Conservation (phyloP, 495 filamentous ascomycete genomes). For the Neurospora discreta region DNA sequence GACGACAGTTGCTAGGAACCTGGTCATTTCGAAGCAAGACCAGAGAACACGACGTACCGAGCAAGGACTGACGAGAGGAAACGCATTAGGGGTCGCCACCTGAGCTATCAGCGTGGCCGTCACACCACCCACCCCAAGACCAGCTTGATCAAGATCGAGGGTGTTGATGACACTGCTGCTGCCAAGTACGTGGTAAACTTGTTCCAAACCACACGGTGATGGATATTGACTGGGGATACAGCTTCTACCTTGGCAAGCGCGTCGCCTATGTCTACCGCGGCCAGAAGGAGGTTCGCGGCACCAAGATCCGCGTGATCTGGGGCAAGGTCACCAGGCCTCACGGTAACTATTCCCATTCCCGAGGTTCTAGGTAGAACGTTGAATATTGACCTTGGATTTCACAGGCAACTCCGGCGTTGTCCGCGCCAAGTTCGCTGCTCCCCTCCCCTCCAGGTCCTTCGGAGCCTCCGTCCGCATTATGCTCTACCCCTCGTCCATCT, state of each 20-base stretch:
- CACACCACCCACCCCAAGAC: constrained; percentile 76
- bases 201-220: not conserved
- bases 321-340: constrained; percentile 94
- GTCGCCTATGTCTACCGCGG: constrained; percentile 95
- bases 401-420: constrained; percentile 93
- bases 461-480: constrained; percentile 95
- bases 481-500: constrained; percentile 87
- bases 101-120: constrained; percentile 88
- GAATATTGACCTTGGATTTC: constrained; percentile 8
- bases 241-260: constrained; percentile 91
- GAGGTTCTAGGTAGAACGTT: not conserved
- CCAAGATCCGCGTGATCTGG: constrained; percentile 98
- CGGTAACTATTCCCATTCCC: constrained; percentile 43
- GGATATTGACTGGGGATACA: constrained; percentile 25
- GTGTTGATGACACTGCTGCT: constrained; percentile 75
- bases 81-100: constrained; percentile 67
- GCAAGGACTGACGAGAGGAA: constrained; percentile 19
- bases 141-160: constrained; percentile 91
- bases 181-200: constrained; percentile 54
- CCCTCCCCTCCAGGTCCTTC: constrained; percentile 91
- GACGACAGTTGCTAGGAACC: not conserved
- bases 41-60: constrained; percentile 20
- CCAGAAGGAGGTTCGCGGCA: constrained; percentile 81
- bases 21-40: not conserved
- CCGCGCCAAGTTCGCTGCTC: constrained; percentile 87